Percentiles rank a stretch among this genome's conserved stretches.
Conservation (phyloP, 2,329 filamentous ascomycete genomes). For the Didymella lethalis region DNA sequence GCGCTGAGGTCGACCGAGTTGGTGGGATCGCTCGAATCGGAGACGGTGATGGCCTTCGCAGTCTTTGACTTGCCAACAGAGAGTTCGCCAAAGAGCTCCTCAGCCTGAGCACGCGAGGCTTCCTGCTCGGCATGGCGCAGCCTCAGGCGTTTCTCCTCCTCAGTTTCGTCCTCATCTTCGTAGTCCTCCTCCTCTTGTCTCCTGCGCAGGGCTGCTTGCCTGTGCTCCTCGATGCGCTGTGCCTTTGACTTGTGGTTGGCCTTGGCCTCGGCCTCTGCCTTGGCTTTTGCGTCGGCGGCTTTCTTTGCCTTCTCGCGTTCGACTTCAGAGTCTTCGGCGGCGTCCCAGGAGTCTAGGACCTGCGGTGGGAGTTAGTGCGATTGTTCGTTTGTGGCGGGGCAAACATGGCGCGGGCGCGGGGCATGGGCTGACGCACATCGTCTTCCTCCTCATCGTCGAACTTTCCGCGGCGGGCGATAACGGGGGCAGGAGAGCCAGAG, state of each 20-base stretch:
- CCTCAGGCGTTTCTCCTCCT: slow-evolving; percentile 75
- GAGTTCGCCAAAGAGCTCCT: slow-evolving; percentile 85
- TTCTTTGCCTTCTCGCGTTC: slow-evolving; percentile 95
- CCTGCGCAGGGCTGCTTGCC: slow-evolving; percentile 65
- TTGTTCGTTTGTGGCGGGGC: slow-evolving; percentile 27
- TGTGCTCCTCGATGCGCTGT: slow-evolving; percentile 83
- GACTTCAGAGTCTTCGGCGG: slow-evolving; percentile 93
- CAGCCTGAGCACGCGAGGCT: slow-evolving; percentile 84
- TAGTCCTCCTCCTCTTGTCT: slow-evolving; percentile 64
- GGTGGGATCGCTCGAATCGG: slow-evolving; percentile 75
- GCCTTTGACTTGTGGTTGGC: slow-evolving; percentile 90
- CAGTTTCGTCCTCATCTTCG: slow-evolving; percentile 74
- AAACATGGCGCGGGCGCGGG: slow-evolving; percentile 26
- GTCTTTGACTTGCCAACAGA: slow-evolving; percentile 75
- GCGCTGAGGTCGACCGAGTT: slow-evolving; percentile 81
- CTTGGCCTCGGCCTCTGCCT: slow-evolving; percentile 85
- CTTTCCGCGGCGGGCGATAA: slow-evolving; percentile 66
- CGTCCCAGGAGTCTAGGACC: slow-evolving; percentile 97
- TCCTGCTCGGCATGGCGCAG: slow-evolving; percentile 84
- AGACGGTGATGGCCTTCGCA: slow-evolving; percentile 70
- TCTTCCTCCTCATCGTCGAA: slow-evolving; percentile 93
- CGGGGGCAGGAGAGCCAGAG: slow-evolving; percentile 56
- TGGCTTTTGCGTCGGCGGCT: slow-evolving; percentile 83
- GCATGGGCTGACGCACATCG: slow-evolving; percentile 66
- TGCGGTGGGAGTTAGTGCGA: slow-evolving; percentile 52